Percentiles rank a stretch among this genome's conserved stretches.
Conservation (phyloP, 192 early-diverging fungal genomes). For the Coemansia sp. region DNA sequence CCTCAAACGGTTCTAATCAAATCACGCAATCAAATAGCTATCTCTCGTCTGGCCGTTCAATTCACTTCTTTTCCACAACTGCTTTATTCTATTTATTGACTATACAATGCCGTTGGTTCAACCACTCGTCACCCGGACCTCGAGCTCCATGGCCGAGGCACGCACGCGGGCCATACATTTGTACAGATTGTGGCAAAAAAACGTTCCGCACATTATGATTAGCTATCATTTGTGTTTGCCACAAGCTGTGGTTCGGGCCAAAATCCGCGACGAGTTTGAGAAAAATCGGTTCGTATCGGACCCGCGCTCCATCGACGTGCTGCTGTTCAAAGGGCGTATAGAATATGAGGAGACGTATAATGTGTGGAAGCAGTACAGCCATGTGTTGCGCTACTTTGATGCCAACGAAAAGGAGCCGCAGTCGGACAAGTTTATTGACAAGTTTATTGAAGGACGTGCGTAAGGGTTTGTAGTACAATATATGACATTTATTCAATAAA, state of each 20-base stretch:
- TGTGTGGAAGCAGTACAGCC: slow-evolving; percentile 88
- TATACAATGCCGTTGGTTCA: slow-evolving; percentile 44
- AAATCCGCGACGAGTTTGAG: slow-evolving; percentile 89
- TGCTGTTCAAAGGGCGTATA: slow-evolving; percentile 82
- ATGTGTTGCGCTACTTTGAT: slow-evolving; percentile 85
- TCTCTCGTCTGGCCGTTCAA: not conserved
- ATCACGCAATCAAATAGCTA: not conserved
- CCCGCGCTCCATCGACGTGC: slow-evolving; percentile 73
- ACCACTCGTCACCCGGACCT: slow-evolving; percentile 52
- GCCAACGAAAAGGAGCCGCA: slow-evolving; percentile 70
- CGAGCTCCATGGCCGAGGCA: slow-evolving; percentile 64
- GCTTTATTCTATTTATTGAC: not conserved
- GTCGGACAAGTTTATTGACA: slow-evolving; percentile 73
- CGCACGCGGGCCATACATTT: slow-evolving; percentile 62
- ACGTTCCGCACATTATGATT: slow-evolving; percentile 68
- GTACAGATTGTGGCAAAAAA: slow-evolving; percentile 70
- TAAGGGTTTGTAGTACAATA: slow-evolving; percentile 21
- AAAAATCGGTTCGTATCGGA: slow-evolving; percentile 78
- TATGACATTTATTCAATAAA: not conserved
- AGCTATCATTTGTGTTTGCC: slow-evolving; percentile 75
- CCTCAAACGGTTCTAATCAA: slow-evolving; percentile 45
- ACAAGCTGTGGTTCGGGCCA: slow-evolving; percentile 67
- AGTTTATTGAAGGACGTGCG: slow-evolving; percentile 69
- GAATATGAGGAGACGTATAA: slow-evolving; percentile 90
- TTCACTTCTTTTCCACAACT: not conserved